Percentiles rank a stretch among this genome's conserved stretches.
phyloP scores from a whole-genome alignment of 2,329 filamentous ascomycete species.

The Colletotrichum limetticola region DNA sequence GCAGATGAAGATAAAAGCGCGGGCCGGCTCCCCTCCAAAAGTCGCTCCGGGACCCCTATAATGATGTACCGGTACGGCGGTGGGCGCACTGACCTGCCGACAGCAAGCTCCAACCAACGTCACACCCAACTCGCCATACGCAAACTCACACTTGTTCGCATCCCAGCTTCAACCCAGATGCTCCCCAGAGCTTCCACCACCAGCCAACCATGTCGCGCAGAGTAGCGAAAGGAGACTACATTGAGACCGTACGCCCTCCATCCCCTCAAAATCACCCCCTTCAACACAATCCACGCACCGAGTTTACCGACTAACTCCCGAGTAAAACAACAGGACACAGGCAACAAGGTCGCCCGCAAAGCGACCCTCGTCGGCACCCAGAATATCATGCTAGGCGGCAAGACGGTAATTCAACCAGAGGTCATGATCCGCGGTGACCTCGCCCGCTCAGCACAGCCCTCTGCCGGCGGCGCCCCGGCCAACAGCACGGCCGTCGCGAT shows the following conservation, averaged over 20 bases:
- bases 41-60: no score
- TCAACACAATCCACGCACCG: no score
- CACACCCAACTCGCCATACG: not conserved
- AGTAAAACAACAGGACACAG: conserved; percentile 80
- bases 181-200: not conserved
- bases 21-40: no score
- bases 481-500: conserved; percentile 82
- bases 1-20: no score
- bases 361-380: conserved; percentile 93
- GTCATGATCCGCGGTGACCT: conserved; percentile 95
- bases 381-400: conserved; percentile 97
- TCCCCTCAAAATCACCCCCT: no score
- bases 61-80: no score
- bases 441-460: conserved; percentile 64
- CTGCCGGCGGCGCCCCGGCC: conserved; percentile 53
- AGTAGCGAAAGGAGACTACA: conserved; percentile 88
- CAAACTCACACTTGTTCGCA: not conserved
- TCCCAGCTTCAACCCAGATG: not conserved
- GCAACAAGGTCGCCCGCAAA: conserved; percentile 96
- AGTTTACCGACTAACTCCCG: conserved; percentile 14
- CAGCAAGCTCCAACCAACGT: conserved; percentile 7
- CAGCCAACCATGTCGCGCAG: conserved; percentile 75
- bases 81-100: not conserved
- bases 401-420: conserved; percentile 94
- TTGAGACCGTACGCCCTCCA: conserved; percentile 80